Evolutionary conservation across 768 basidiomycete species (phyloP).

Genomic region (Clitopilus passeckerianus): DNA sequence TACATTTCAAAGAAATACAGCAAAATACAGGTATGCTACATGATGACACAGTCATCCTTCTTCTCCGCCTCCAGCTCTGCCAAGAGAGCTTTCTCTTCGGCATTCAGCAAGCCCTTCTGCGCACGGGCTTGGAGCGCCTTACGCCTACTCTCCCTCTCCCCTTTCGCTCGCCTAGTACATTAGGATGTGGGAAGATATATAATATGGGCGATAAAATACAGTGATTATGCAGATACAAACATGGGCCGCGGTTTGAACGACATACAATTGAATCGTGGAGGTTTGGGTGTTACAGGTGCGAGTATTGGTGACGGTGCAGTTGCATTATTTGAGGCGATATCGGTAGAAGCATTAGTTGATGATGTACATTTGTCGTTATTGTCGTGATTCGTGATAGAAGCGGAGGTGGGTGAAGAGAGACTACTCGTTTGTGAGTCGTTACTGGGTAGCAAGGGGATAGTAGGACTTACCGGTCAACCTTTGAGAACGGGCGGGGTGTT

Average conservation of each 20-base stretch:
- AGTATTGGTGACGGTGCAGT: constrained; percentile 5
- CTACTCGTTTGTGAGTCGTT: constrained; percentile 68
- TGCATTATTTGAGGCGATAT: background rate
- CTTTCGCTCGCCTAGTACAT: constrained; percentile 58
- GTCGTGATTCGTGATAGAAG: constrained; percentile 7
- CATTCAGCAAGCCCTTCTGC: constrained; percentile 65
- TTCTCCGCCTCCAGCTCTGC: constrained; percentile 42
- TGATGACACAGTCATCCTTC: constrained; percentile 50
- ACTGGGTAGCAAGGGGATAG: constrained; percentile 26
- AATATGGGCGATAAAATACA: constrained; percentile 18
- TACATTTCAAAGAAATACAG: constrained; percentile 1
- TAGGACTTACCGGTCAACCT: constrained; percentile 62
- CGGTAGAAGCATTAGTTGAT: constrained; percentile 4
- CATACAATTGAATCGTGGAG: constrained; percentile 29
- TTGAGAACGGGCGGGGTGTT: constrained; percentile 27
- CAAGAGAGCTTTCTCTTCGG: constrained; percentile 58
- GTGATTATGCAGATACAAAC: constrained; percentile 57
- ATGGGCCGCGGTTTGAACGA: constrained; percentile 67
- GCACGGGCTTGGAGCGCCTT: constrained; percentile 71
- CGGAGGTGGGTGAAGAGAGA: constrained; percentile 11
- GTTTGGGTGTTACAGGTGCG: constrained; percentile 8
- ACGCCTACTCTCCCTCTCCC: constrained; percentile 65
- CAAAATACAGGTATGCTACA: constrained; percentile 30
- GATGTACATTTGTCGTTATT: constrained; percentile 4
- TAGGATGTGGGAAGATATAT: constrained; percentile 9